Evolutionary conservation across 495 filamentous ascomycete genomes (phyloP), one percentile per base, ranked within the genome.

Genomic region (Penicillium canariense): DNA sequence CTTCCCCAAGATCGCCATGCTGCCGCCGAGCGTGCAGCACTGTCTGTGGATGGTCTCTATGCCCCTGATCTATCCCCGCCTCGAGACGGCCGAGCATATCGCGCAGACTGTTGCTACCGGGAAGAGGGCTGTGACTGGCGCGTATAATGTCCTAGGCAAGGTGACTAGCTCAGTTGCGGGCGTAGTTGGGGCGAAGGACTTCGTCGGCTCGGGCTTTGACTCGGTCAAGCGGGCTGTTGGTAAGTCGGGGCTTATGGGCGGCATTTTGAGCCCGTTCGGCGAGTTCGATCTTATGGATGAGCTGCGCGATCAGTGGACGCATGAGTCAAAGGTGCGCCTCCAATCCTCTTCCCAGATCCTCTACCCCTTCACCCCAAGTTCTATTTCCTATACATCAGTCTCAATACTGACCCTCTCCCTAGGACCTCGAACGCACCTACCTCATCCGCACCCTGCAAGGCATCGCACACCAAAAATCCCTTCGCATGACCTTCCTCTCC

Each of bases 211-310:
- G 5, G 94, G 95, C 0, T 98, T 98, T 66, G 90, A 86, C 57
- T 86, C 88, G 15, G 91, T 97, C 53, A 98, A 98, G 76, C 90
- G 90, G 66, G 95, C 91, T 2, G 91, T 98, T 15, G 94, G 94
- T 15, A 98, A 98, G 70, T 84, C 81, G 5, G 94, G 94, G 0
- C 76, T 98, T 25, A 97, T 98, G 94, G 90, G 91, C 39, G 85
- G 87, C 9, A 89, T 97, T 42, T 76, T 98, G 25, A 96, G 90
- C 70, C 90, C 96, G 22, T 98, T 98, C 63, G 94, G 94, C n/a
- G 94, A 98, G 47, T 86, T 98, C 46, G 94, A 96, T 67, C 81
- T 97, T 18, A 83, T 91, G 48, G 94, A 98, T 71, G 95, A 97
- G 68, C 72, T 98, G 28, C 82, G 91, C 58, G 95, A 98, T 68